Percentiles rank a stretch among this genome's conserved stretches.
Evolutionary conservation across 371 early-diverging fungal species (phyloP).

Genomic region (Mucor irregularis): DNA sequence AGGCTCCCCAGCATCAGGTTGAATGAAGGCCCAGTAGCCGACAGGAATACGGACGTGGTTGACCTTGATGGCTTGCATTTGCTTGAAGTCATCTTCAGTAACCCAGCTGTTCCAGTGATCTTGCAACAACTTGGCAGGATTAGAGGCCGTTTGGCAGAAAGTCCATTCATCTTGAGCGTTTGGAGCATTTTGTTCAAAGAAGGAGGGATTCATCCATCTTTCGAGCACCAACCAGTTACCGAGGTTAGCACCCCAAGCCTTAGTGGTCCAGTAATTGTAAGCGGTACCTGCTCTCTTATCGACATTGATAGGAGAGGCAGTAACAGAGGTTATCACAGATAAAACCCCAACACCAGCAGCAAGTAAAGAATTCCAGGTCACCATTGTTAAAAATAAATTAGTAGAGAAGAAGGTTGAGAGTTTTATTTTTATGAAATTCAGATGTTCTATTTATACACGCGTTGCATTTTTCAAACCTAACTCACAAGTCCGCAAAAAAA

Average conservation of each 20-base stretch:
- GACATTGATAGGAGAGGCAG: slow-evolving; percentile 4
- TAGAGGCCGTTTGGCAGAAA: slow-evolving; percentile 36
- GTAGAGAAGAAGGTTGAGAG: too few relatives aligned
- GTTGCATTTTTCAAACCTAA: too few relatives aligned
- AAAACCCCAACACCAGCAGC: neutral
- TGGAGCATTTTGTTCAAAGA: slow-evolving; percentile 30
- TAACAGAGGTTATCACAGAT: neutral
- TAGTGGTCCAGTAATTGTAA: slow-evolving; percentile 27
- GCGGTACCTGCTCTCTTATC: slow-evolving; percentile 22
- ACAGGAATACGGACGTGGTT: slow-evolving; percentile 55
- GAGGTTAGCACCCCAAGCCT: slow-evolving; percentile 63
- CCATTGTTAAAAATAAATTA: neutral
- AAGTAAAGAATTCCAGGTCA: neutral
- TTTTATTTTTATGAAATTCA: too few relatives aligned
- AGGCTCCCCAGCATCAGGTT: slow-evolving; percentile 41
- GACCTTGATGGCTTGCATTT: slow-evolving; percentile 36
- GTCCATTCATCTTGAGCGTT: slow-evolving; percentile 53
- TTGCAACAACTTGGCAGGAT: slow-evolving; percentile 25
- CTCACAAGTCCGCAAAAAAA: too few relatives aligned
- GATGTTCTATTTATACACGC: too few relatives aligned
- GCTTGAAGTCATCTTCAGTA: slow-evolving; percentile 45
- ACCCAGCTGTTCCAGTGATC: slow-evolving; percentile 50
- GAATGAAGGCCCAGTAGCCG: slow-evolving; percentile 51
- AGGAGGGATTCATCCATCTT: slow-evolving; percentile 44
- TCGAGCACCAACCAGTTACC: slow-evolving; percentile 70